Evolutionary conservation across 2,329 filamentous ascomycete genomes (phyloP).

Genomic region (Nemania diffusa): DNA sequence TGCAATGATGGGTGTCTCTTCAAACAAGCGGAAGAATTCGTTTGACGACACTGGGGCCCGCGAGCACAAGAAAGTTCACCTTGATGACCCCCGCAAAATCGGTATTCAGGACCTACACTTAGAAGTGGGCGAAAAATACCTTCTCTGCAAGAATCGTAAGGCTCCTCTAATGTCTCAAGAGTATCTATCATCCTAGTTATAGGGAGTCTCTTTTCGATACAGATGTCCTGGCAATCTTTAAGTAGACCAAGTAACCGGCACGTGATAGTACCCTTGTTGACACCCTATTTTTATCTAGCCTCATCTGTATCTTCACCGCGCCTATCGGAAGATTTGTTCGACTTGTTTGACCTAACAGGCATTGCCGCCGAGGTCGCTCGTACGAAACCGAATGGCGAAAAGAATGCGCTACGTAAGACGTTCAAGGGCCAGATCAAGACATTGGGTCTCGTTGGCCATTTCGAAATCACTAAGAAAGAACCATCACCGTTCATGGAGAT

Average conservation of each 20-base stretch:
- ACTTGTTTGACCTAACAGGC: constrained; percentile 64
- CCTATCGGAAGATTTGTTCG: constrained; percentile 67
- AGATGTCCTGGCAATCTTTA: constrained; percentile 30
- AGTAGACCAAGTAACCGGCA: constrained; percentile 37
- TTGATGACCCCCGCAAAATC: constrained; percentile 67
- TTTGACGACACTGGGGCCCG: constrained; percentile 66
- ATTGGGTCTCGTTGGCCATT: constrained; percentile 69
- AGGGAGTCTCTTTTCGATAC: constrained; percentile 34
- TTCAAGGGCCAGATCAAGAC: constrained; percentile 76
- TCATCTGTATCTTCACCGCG: constrained; percentile 60
- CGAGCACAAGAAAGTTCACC: constrained; percentile 69
- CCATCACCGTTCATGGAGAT: constrained; percentile 64
- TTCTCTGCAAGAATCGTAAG: constrained; percentile 75
- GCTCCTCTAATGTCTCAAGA: constrained; percentile 58
- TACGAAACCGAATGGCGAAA: constrained; percentile 72
- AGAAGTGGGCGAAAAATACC: constrained; percentile 74
- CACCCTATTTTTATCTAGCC: constrained; percentile 58
- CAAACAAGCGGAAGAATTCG: constrained; percentile 71
- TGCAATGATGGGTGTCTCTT: constrained; percentile 62
- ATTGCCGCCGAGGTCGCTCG: constrained; percentile 71
- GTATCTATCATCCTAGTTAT: constrained; percentile 46
- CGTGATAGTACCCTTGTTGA: constrained; percentile 56
- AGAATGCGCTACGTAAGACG: constrained; percentile 73
- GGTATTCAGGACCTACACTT: constrained; percentile 73
- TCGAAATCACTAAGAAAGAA: constrained; percentile 68